These are phyloP conservation scores for Ceratobasidium sp. DNA, from an alignment of 1,284 basidiomycete species.

Conservation along the genomic window DNA sequence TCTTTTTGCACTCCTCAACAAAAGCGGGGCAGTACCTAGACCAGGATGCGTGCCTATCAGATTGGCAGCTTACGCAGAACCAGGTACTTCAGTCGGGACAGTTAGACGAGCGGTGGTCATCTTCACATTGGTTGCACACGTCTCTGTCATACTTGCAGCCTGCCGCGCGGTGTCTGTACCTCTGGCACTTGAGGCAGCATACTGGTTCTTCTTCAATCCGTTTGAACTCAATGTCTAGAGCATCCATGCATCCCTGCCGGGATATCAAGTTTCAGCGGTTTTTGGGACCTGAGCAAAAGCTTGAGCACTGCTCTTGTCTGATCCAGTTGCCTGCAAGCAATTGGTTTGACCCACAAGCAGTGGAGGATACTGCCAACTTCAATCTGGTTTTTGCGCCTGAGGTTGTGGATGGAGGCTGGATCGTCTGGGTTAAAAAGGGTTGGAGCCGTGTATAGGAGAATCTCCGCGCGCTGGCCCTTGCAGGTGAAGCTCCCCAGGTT, in stretches of 20 bases:
- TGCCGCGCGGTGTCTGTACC: not conserved
- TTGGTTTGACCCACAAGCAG: not conserved
- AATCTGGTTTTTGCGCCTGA: not conserved
- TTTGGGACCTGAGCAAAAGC: not conserved
- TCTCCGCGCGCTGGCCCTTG: too few relatives aligned
- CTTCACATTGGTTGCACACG: not conserved
- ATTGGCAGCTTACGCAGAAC: not conserved
- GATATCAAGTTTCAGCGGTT: conserved; percentile 6
- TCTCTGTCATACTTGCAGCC: not conserved
- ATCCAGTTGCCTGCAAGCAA: not conserved
- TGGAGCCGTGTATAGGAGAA: not conserved
- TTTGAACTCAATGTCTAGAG: not conserved
- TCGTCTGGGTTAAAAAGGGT: not conserved
- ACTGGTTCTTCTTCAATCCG: not conserved
- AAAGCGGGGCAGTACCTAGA: not conserved
- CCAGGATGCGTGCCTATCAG: not conserved
- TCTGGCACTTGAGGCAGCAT: conserved; percentile 11
- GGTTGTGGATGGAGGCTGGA: not conserved
- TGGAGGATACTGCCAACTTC: not conserved
- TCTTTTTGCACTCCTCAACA: too few relatives aligned
- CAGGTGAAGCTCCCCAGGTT: too few relatives aligned
- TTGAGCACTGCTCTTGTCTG: not conserved
- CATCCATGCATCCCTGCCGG: not conserved
- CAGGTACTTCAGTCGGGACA: not conserved
- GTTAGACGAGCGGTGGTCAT: not conserved